phyloP scores from a whole-genome alignment of 2,329 filamentous ascomycete species.

The Hymenoscyphus infarciens region DNA sequence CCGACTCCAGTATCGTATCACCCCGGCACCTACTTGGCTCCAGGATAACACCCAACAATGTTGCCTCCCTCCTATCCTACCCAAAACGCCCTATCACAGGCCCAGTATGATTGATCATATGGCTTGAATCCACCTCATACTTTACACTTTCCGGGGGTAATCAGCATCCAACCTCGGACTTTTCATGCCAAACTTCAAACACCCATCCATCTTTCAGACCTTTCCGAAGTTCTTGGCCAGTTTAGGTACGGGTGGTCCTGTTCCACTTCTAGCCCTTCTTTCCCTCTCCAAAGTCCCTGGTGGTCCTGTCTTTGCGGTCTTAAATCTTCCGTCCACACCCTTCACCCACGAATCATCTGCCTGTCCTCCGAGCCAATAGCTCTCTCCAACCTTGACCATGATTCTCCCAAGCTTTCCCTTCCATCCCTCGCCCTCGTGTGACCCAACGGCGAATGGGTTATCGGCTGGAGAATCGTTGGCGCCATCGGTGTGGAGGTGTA shows the following conservation, averaged over 20 bases:
- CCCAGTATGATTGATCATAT: conserved; percentile 2
- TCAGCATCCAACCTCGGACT: conserved; percentile 2
- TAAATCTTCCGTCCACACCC: conserved; percentile 59
- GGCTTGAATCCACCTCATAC: conserved; percentile 1
- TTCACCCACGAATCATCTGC: conserved; percentile 64
- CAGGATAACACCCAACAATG: conserved; percentile 20
- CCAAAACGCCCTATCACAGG: conserved; percentile 20
- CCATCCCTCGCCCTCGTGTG: conserved; percentile 76
- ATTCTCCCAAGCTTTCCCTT: conserved; percentile 72
- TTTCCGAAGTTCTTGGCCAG: conserved; percentile 23
- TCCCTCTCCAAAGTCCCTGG: conserved; percentile 41
- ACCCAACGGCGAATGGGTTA: conserved; percentile 66
- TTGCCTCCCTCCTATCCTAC: conserved; percentile 11
- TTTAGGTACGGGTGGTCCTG: conserved; percentile 37
- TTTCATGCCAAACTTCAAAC: background rate
- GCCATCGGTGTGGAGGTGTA: conserved; percentile 35
- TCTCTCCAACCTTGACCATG: conserved; percentile 70
- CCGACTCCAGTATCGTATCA: conserved; percentile 9
- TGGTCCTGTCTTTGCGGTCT: conserved; percentile 38
- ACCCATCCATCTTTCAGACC: conserved; percentile 13
- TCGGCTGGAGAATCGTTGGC: conserved; percentile 48
- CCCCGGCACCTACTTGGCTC: conserved; percentile 2
- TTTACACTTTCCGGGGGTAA: conserved; percentile 5
- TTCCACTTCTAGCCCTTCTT: conserved; percentile 42
- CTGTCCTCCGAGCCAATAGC: conserved; percentile 76